phyloP scores from a whole-genome alignment of 208 protist species.

The Novymonas esmeraldas region DNA sequence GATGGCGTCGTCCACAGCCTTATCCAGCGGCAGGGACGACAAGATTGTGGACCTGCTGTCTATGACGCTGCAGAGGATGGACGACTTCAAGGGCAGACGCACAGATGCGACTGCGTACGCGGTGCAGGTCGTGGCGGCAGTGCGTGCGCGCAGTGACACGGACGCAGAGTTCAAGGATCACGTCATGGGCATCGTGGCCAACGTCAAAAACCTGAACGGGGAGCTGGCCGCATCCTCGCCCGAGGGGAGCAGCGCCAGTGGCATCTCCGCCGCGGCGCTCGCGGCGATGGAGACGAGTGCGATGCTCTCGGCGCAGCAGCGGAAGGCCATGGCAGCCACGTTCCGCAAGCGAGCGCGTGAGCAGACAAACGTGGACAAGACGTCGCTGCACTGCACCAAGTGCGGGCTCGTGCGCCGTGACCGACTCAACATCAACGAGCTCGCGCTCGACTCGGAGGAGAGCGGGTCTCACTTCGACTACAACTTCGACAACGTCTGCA shows the following conservation, averaged over 20 bases:
- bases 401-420: slow-evolving; percentile 83
- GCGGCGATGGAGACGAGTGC: slow-evolving; percentile 74
- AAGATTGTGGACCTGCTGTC: slow-evolving; percentile 45
- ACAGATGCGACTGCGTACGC: slow-evolving; percentile 47
- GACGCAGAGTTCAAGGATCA: slow-evolving; percentile 80
- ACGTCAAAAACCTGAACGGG: slow-evolving; percentile 74
- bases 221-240: slow-evolving; percentile 31
- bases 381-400: slow-evolving; percentile 81
- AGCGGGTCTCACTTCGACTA: slow-evolving; percentile 91
- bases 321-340: slow-evolving; percentile 40
- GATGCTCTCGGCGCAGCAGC: slow-evolving; percentile 72
- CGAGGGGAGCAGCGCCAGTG: not conserved
- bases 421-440: slow-evolving; percentile 87
- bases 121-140: slow-evolving; percentile 38
- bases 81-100: slow-evolving; percentile 60
- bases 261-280: slow-evolving; percentile 42
- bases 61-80: slow-evolving; percentile 40
- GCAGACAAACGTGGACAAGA: slow-evolving; percentile 75
- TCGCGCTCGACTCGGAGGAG: slow-evolving; percentile 88
- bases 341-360: slow-evolving; percentile 81
- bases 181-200: slow-evolving; percentile 70
- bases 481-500: slow-evolving; percentile 88
- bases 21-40: slow-evolving; percentile 14
- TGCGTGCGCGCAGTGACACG: slow-evolving; percentile 33
- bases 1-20: slow-evolving; percentile 6